Evolutionary conservation across 2,329 filamentous ascomycete species (phyloP).

Genomic region (Niveomyces coronatus): DNA sequence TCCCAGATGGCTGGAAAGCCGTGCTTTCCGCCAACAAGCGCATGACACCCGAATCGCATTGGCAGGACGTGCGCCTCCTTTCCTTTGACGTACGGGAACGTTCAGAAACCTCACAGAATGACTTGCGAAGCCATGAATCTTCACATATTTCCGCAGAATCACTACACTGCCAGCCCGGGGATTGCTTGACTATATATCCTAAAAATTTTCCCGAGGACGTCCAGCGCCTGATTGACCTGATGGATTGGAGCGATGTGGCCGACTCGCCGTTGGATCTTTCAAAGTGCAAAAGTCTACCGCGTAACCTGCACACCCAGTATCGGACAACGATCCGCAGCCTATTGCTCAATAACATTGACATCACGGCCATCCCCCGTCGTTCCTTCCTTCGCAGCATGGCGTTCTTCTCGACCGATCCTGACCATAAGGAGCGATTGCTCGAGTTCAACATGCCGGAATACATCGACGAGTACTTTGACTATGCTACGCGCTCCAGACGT

Average conservation of each 20-base stretch:
- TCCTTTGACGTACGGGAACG: constrained; percentile 39
- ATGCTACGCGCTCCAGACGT: constrained; percentile 79
- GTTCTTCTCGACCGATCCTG: constrained; percentile 59
- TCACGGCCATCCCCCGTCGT: constrained; percentile 79
- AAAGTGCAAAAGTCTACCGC: constrained; percentile 21
- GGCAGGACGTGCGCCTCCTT: constrained; percentile 89
- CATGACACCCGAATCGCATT: constrained; percentile 67
- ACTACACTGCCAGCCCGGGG: constrained; percentile 53
- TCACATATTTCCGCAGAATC: too few relatives aligned
- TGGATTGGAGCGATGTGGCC: constrained; percentile 67
- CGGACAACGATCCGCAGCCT: constrained; percentile 60
- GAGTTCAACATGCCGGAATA: constrained; percentile 75
- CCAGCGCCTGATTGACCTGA: constrained; percentile 63
- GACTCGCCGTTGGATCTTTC: constrained; percentile 54
- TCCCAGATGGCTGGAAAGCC: constrained; percentile 47
- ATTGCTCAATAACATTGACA: constrained; percentile 74
- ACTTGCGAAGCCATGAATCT: constrained; percentile 3
- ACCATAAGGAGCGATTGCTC: constrained; percentile 69
- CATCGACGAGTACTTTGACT: constrained; percentile 90
- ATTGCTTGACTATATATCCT: constrained; percentile 72
- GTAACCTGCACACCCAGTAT: constrained; percentile 26
- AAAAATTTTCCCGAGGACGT: constrained; percentile 81
- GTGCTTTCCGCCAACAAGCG: constrained; percentile 56
- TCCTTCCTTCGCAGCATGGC: constrained; percentile 74
- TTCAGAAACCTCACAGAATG: not conserved